Percentiles rank a stretch among this genome's conserved stretches.
phyloP scores from a whole-genome alignment of 164 flowering plant genomes.

The Sextonia rubra region DNA sequence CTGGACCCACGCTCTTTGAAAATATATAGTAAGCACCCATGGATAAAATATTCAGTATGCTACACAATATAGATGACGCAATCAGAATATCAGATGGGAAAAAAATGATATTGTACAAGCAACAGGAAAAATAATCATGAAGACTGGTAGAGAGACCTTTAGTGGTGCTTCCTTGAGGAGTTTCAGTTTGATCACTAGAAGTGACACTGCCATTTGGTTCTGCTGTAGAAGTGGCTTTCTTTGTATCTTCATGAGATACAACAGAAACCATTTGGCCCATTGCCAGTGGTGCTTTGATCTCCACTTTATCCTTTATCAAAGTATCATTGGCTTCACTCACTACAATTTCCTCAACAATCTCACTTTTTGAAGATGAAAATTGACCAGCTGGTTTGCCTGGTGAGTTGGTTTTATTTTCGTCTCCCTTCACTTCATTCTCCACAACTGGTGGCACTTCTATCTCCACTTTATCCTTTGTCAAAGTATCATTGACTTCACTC shows the following conservation, averaged over 20 bases:
- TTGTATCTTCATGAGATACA: conserved; percentile 18
- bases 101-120: not conserved
- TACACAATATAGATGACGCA: not conserved
- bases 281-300: conserved; percentile 2
- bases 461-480: conserved; percentile 10
- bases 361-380: conserved; percentile 19
- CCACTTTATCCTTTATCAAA: conserved; percentile 6
- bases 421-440: conserved; percentile 19
- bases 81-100: not conserved
- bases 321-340: conserved; percentile 15
- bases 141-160: conserved; percentile 42
- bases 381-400: conserved; percentile 18
- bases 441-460: conserved; percentile 7
- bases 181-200: conserved; percentile 23
- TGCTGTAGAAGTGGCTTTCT: conserved; percentile 11
- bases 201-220: conserved; percentile 30
- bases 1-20: not conserved
- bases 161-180: conserved; percentile 24
- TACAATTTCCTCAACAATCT: conserved; percentile 13
- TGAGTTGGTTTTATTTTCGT: conserved; percentile 7
- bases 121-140: not conserved
- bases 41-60: not conserved
- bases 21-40: not conserved
- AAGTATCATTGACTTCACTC: conserved; percentile 13
- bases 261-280: conserved; percentile 10